phyloP scores from a whole-genome alignment of 73 alveolate genomes.

The Tetrahymena borealis region DNA sequence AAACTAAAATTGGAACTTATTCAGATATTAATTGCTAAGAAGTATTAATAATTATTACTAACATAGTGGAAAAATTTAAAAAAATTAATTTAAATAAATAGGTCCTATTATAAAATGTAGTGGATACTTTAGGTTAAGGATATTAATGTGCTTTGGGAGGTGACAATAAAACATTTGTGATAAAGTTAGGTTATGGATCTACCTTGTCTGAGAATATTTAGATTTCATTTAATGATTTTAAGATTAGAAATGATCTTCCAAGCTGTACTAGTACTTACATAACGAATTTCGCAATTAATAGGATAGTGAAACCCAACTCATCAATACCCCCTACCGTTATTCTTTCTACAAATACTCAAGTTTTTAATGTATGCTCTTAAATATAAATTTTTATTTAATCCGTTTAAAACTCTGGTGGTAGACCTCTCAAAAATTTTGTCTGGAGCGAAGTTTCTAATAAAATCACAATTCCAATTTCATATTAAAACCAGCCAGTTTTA shows the following conservation, averaged over 20 bases:
- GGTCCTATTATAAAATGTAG: background rate
- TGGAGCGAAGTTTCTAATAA: background rate
- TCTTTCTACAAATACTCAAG: background rate
- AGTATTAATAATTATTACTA: background rate
- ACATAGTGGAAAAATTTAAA: background rate
- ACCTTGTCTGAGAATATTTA: background rate
- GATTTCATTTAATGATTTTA: background rate
- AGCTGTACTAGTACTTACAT: background rate
- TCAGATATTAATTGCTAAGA: background rate
- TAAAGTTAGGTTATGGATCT: background rate
- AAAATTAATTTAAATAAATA: background rate
- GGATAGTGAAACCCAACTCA: background rate
- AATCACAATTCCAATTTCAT: background rate
- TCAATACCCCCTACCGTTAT: background rate
- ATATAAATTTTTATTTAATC: background rate
- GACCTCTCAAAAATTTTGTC: background rate
- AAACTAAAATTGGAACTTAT: background rate
- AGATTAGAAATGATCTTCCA: background rate
- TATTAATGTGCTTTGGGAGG: background rate
- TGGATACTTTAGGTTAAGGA: background rate
- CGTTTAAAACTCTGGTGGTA: background rate
- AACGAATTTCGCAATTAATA: background rate
- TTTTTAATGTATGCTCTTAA: background rate
- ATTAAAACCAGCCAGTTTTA: background rate
- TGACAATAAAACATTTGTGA: background rate